Base-by-base conservation (phyloP, 1,139 yeast genomes). In the Meyerozyma sp. region DNA sequence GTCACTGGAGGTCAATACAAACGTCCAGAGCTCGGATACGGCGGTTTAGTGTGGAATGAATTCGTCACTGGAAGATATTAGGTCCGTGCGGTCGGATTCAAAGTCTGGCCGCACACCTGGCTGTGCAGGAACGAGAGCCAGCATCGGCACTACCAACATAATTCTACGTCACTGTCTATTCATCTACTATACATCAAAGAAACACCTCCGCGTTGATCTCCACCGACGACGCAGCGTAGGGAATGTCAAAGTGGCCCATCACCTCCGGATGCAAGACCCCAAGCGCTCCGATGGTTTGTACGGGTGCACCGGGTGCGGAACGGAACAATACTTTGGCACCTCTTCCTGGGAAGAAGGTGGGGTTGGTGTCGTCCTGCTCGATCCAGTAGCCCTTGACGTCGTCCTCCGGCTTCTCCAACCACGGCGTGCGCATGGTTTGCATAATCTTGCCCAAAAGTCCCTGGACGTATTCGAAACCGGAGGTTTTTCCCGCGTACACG, bases 221-320 rank as follows among this genome's bases (percentile, higher is more conserved):
- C 50, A 91, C 93, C 49, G 86, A 77, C 39, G 96, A 86, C 36
- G 88, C 90, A 57, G 96, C 97, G 61, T 85, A 89, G 44, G 98
- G 97, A 51, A 94, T 81, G 53, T 90, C 98, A 60, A 90, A 94
- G 59, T 78, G 71, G 54, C 75, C 75, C 77, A 91, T 76, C 46
- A 94, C 98, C 60, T 87, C 90, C 32, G 99, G 99, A 65, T 94
- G 99, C 59, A 94, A 75, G 46, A 90, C 97, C 62, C 99, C 99
- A 55, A 94, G 73, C 41, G 81, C 70, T 53, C 99, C 99, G 57
- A 94, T 78, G 43, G 72, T 79, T 51, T 73, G 66, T 25, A 73
- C 76, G 38, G 75, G 68, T 25, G 65, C 83, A 46, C 80, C 84
- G 49, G 79, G 78, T 47, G 70, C 75, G 46, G 76, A 68, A 70